phyloP scores from a whole-genome alignment of 164 flowering plant species.

The Vitis amurensis region DNA sequence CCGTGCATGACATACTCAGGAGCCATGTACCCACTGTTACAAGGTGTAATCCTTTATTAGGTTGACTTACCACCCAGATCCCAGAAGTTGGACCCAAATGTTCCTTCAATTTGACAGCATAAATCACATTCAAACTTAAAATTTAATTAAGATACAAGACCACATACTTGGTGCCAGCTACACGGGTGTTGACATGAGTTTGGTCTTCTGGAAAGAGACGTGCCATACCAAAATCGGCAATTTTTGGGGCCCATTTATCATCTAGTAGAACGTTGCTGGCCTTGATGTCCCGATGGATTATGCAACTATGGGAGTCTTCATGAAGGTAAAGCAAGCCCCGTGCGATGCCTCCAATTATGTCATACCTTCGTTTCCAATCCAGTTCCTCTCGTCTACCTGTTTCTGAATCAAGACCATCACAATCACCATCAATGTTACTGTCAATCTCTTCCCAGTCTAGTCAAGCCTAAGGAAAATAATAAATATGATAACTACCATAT shows the following conservation, averaged over 20 bases:
- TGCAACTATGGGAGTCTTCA: conserved; percentile 65
- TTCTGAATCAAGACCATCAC: conserved; percentile 39
- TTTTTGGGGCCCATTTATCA: conserved; percentile 89
- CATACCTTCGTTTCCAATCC: conserved; percentile 78
- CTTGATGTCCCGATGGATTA: conserved; percentile 93
- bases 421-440: conserved; percentile 5
- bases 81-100: no score
- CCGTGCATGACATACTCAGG: conserved; percentile 95
- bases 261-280: conserved; percentile 91
- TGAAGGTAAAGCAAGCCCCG: conserved; percentile 91
- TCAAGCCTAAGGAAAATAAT: not conserved
- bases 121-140: not conserved
- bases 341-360: conserved; percentile 68
- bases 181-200: conserved; percentile 84
- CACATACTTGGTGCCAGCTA: conserved; percentile 95
- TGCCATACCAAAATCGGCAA: conserved; percentile 99
- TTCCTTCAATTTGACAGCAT: no score
- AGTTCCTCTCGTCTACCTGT: conserved; percentile 37
- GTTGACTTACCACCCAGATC: no score
- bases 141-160: not conserved
- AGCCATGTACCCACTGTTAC: conserved; percentile 94
- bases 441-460: not conserved
- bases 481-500: no score
- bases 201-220: conserved; percentile 80
- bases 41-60: not conserved